Evolutionary conservation across 352 stramenopile genomes (phyloP).

Genomic region (Globisporangium alternatum): DNA sequence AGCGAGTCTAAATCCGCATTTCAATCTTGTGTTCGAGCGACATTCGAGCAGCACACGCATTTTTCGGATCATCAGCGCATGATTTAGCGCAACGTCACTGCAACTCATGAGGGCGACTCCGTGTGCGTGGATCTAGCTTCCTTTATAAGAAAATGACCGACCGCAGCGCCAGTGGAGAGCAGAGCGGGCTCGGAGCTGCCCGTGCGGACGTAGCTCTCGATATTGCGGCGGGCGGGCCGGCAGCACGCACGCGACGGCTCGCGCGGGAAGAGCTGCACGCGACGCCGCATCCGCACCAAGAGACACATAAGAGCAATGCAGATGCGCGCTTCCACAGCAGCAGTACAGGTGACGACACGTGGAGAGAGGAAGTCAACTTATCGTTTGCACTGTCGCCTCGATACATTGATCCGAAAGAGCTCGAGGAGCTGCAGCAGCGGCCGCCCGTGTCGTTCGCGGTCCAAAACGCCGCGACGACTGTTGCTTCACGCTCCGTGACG

Average conservation of each 20-base stretch:
- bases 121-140: neutral
- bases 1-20: too few relatives aligned
- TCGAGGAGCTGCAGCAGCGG: constrained; percentile 32
- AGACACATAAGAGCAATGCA: neutral
- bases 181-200: neutral
- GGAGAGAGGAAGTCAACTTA: neutral
- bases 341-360: neutral
- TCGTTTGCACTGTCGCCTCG: constrained; percentile 30
- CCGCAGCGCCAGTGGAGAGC: neutral
- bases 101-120: neutral
- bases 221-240: constrained; percentile 3
- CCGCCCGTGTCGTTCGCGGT: constrained; percentile 44
- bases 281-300: neutral
- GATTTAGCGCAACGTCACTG: too few relatives aligned
- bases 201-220: neutral
- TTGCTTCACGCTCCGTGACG: neutral
- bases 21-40: too few relatives aligned
- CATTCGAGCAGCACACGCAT: too few relatives aligned
- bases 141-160: neutral
- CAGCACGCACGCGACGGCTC: constrained; percentile 13
- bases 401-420: constrained; percentile 28
- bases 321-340: neutral
- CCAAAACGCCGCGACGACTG: constrained; percentile 19
- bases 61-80: too few relatives aligned
- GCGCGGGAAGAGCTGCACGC: constrained; percentile 13